Conservation (phyloP, 1,284 basidiomycete genomes). For the Trichosporon coremiiforme region DNA sequence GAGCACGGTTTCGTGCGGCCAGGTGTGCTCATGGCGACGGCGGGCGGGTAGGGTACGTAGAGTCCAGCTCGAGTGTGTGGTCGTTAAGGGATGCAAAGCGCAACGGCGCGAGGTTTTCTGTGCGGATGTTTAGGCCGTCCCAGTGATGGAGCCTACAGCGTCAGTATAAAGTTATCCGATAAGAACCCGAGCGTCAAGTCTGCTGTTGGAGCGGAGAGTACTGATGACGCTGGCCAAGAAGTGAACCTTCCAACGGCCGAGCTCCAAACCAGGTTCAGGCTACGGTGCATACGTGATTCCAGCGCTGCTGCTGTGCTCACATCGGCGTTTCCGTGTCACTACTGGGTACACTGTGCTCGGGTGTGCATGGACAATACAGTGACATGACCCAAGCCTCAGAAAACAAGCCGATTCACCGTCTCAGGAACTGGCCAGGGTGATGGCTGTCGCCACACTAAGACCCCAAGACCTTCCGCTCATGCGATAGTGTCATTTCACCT, state of each 20-base stretch:
- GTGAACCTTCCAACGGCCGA: not conserved
- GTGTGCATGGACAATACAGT: not conserved
- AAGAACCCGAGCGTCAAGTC: not conserved
- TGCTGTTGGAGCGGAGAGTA: not conserved
- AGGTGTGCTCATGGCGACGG: slow-evolving; percentile 17
- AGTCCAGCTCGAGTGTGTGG: not conserved
- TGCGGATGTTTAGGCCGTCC: not conserved
- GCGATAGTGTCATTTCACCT: not conserved
- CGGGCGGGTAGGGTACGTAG: not conserved
- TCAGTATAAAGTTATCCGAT: not conserved
- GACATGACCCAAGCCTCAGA: slow-evolving; percentile 3
- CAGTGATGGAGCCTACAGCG: not conserved
- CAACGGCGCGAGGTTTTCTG: not conserved
- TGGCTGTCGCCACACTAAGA: slow-evolving; percentile 10
- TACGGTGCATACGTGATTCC: not conserved
- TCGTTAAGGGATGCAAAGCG: not conserved
- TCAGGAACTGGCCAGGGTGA: not conserved
- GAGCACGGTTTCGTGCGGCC: not conserved
- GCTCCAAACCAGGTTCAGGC: not conserved
- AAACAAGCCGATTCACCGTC: not conserved
- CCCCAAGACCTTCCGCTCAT: slow-evolving; percentile 2
- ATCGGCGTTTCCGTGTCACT: not conserved
- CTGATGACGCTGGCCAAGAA: not conserved
- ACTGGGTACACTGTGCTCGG: not conserved
- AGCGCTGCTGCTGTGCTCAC: not conserved